Percentiles rank a stretch among this genome's conserved stretches.
These are phyloP conservation scores for Eucalyptus erythrocorys DNA, from an alignment of 345 rosid species.

Conservation along the genomic window DNA sequence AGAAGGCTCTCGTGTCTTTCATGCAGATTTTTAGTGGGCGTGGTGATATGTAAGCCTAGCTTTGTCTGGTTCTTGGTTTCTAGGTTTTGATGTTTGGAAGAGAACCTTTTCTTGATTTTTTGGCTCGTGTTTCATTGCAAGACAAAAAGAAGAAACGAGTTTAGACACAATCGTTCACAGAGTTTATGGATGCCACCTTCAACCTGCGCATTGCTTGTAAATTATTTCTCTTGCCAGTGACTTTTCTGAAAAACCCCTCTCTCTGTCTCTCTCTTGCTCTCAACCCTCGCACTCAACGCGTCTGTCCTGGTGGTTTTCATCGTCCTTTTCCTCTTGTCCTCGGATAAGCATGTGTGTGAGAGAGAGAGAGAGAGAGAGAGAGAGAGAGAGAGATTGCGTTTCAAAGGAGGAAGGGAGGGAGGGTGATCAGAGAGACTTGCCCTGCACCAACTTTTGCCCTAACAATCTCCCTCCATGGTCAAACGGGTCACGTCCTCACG, in stretches of 20 bases:
- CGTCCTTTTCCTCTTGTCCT: not conserved
- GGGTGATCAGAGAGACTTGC: not conserved
- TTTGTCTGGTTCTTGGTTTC: not conserved
- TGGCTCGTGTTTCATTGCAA: not conserved
- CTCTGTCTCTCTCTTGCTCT: not conserved
- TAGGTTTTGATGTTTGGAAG: not conserved
- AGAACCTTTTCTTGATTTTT: not conserved
- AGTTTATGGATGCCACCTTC: not conserved
- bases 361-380: not conserved
- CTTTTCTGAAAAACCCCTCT: not conserved
- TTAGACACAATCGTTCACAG: not conserved
- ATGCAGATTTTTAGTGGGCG: not conserved
- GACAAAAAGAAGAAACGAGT: not conserved
- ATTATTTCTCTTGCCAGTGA: not conserved
- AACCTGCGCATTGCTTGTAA: not conserved
- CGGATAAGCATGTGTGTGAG: not conserved
- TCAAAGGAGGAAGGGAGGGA: not conserved
- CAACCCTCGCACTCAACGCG: not conserved
- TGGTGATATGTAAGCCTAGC: not conserved
- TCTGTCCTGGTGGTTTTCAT: not conserved
- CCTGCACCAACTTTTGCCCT: not conserved
- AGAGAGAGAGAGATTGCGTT: not conserved
- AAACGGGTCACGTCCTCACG: not conserved
- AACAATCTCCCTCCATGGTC: not conserved
- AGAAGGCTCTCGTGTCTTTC: not conserved